A percentile compares a stretch with the other conserved stretches of the same genome.
These are phyloP conservation scores for Lactarius deliciosus DNA, from an alignment of 768 basidiomycete species.

Conservation along the genomic window DNA sequence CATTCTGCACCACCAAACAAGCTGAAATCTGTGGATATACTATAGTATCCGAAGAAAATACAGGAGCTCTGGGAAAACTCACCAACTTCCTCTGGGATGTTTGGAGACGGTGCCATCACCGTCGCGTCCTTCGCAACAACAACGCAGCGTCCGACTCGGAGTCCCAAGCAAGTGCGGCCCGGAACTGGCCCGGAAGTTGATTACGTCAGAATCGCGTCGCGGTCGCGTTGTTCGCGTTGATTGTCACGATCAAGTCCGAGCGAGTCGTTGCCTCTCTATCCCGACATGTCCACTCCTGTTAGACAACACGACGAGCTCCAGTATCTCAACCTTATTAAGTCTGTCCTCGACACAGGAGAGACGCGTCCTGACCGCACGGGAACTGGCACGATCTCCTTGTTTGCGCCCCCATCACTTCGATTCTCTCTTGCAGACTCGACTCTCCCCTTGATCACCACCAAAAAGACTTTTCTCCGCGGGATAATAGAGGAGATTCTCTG, in stretches of 20 bases:
- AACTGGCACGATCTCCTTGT: conserved; percentile 88
- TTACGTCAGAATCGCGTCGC: conserved; percentile 28
- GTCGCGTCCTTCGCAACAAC: neutral
- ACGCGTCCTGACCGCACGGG: conserved; percentile 88
- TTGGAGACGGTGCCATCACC: conserved; percentile 28
- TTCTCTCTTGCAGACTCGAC: conserved; percentile 78
- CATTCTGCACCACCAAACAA: conserved; percentile 84
- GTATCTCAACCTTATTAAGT: conserved; percentile 80
- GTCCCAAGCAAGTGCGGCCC: neutral
- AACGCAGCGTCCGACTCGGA: neutral
- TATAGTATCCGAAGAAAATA: neutral
- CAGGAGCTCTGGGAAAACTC: neutral
- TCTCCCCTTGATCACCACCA: conserved; percentile 91
- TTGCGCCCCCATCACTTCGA: conserved; percentile 86
- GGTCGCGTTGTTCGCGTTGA: neutral
- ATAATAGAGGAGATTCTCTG: conserved; percentile 94
- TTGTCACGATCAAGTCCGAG: neutral
- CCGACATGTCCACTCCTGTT: conserved; percentile 11
- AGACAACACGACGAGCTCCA: conserved; percentile 77
- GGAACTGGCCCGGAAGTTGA: neutral
- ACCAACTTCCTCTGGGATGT: conserved; percentile 27
- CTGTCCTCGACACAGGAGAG: conserved; percentile 75
- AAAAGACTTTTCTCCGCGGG: conserved; percentile 88
- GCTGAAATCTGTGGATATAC: conserved; percentile 58
- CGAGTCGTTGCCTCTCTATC: neutral